These are phyloP conservation scores for Monilinia polystroma DNA, from an alignment of 2,329 filamentous ascomycete species.

Conservation along the genomic window DNA sequence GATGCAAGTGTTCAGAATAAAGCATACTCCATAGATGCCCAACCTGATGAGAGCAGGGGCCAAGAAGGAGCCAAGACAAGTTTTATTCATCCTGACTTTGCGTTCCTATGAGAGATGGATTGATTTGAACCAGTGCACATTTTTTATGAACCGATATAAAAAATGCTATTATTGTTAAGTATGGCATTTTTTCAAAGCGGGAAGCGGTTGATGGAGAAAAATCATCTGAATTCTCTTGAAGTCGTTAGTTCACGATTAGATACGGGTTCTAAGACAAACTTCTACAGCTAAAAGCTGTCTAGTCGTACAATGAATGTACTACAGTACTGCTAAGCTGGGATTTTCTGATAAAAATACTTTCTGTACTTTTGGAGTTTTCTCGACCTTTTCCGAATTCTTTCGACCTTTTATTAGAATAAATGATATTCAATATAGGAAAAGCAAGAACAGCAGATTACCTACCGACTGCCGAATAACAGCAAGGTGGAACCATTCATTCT, in stretches of 20 bases:
- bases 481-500: neutral
- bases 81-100: conserved; percentile 1
- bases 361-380: conserved; percentile 1
- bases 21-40: conserved; percentile 31
- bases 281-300: neutral
- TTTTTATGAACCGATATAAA: neutral
- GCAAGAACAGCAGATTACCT: neutral
- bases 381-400: neutral
- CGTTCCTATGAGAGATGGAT: conserved; percentile 10
- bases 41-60: conserved; percentile 27
- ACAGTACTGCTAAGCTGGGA: neutral
- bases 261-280: conserved; percentile 11
- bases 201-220: conserved; percentile 20
- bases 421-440: conserved; percentile 9
- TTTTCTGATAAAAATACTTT: neutral
- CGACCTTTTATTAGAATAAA: neutral
- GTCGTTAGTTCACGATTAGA: conserved; percentile 2
- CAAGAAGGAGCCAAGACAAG: conserved; percentile 13
- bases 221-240: conserved; percentile 15
- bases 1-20: conserved; percentile 22
- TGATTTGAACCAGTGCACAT: conserved; percentile 6
- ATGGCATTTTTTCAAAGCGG: conserved; percentile 2
- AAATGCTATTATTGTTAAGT: neutral
- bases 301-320: too few relatives aligned
- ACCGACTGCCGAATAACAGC: neutral